phyloP scores from a whole-genome alignment of 345 rosid genomes.

The Lenwebbia sp. region DNA sequence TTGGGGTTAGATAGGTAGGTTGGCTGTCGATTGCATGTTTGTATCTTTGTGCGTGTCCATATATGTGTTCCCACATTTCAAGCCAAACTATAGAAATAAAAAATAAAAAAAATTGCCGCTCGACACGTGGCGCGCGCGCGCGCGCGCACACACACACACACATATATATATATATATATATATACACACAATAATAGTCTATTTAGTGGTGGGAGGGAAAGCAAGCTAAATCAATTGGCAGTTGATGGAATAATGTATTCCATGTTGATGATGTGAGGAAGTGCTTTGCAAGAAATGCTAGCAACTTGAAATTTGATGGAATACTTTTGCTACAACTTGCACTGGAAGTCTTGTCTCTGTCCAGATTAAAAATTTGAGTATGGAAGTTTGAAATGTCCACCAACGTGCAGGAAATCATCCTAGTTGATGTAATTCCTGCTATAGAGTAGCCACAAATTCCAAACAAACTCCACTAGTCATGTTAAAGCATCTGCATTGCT shows the following conservation, averaged over 20 bases:
- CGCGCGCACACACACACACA: too few species aligned
- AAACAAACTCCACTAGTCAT: background rate
- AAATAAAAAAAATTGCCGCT: background rate
- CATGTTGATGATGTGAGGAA: background rate
- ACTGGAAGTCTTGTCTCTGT: background rate
- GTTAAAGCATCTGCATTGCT: background rate
- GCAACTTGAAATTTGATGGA: background rate
- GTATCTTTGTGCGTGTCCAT: background rate
- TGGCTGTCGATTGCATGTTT: background rate
- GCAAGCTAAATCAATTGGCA: background rate
- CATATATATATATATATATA: too few species aligned
- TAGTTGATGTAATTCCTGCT: background rate
- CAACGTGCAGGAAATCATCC: background rate
- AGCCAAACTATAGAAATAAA: background rate
- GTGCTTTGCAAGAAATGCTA: background rate
- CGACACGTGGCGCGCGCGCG: background rate
- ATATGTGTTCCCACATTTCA: background rate
- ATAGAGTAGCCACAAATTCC: background rate
- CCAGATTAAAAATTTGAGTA: background rate
- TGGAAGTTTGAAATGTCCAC: background rate
- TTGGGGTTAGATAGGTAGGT: background rate
- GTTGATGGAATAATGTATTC: background rate
- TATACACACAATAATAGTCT: background rate
- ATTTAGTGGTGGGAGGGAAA: background rate
- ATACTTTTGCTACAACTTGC: background rate